Evolutionary conservation across 306 rosid species (phyloP).

Genomic region (Cucumis cinereus): DNA sequence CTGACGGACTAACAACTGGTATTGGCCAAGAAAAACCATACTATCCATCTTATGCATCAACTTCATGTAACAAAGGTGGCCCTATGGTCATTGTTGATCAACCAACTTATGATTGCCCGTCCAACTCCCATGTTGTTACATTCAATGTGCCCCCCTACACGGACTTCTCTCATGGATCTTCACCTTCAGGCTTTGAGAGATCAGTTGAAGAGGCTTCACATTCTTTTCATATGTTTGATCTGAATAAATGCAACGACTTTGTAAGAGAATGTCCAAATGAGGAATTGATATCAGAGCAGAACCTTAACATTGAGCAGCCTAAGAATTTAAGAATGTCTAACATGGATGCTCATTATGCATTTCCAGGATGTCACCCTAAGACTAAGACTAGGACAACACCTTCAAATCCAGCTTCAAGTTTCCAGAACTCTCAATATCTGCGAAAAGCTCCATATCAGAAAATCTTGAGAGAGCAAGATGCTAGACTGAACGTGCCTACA

Average conservation of each 20-base stretch:
- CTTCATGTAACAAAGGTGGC: constrained; percentile 20
- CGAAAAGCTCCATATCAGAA: constrained; percentile 23
- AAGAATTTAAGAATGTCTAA: constrained; percentile 24
- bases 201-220: constrained; percentile 21
- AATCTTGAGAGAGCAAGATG: constrained; percentile 16
- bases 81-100: constrained; percentile 24
- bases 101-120: constrained; percentile 29
- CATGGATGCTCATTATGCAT: constrained; percentile 16
- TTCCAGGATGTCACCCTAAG: constrained; percentile 26
- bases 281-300: constrained; percentile 23
- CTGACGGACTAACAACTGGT: constrained; percentile 20
- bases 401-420: constrained; percentile 18
- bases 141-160: constrained; percentile 19
- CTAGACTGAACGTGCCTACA: constrained; percentile 11
- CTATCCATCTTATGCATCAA: constrained; percentile 28
- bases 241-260: constrained; percentile 21
- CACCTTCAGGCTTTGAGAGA: constrained; percentile 18
- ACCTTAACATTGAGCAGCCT: constrained; percentile 16
- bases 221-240: constrained; percentile 14
- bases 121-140: constrained; percentile 20
- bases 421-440: constrained; percentile 15
- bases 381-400: constrained; percentile 9
- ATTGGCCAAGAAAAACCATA: constrained; percentile 32
- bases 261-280: constrained; percentile 19
- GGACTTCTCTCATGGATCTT: constrained; percentile 19